Evolutionary conservation across 1,139 yeast species (phyloP).

Genomic region (Diutina catenulata): DNA sequence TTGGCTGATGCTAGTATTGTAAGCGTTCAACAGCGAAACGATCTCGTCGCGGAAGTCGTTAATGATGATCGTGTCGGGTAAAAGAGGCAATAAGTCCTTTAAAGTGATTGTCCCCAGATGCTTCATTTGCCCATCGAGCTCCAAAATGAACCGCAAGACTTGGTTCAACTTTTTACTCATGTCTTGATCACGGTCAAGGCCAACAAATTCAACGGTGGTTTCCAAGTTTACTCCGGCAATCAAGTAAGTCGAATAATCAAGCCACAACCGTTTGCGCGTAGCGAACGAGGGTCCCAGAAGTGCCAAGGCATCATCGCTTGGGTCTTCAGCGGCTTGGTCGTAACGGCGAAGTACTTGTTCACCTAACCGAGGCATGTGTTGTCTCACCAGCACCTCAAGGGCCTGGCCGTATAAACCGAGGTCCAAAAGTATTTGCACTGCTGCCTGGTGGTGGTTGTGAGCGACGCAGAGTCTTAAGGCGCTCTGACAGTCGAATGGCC

Average conservation of each 20-base stretch:
- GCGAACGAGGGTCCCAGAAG: constrained; percentile 26
- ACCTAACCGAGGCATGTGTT: neutral
- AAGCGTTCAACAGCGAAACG: constrained; percentile 62
- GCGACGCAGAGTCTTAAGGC: neutral
- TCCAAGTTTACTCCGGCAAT: constrained; percentile 29
- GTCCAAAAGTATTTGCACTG: neutral
- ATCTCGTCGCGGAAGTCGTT: constrained; percentile 80
- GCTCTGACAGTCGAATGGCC: neutral
- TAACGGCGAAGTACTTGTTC: constrained; percentile 5
- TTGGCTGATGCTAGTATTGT: constrained; percentile 51
- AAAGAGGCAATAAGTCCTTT: constrained; percentile 72
- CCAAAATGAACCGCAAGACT: neutral
- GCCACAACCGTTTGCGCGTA: constrained; percentile 63
- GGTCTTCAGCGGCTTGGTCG: constrained; percentile 9
- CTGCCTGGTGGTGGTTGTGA: neutral
- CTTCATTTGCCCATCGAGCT: neutral
- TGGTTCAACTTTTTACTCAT: neutral
- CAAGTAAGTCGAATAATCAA: constrained; percentile 51
- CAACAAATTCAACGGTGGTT: constrained; percentile 11
- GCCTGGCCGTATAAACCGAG: constrained; percentile 2
- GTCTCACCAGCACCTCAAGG: constrained; percentile 1
- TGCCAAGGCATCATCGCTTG: constrained; percentile 15
- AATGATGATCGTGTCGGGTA: constrained; percentile 74
- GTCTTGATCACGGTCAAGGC: neutral
- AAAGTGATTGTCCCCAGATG: constrained; percentile 32